phyloP scores from a whole-genome alignment of 768 basidiomycete genomes.

The Mycena polygramma region DNA sequence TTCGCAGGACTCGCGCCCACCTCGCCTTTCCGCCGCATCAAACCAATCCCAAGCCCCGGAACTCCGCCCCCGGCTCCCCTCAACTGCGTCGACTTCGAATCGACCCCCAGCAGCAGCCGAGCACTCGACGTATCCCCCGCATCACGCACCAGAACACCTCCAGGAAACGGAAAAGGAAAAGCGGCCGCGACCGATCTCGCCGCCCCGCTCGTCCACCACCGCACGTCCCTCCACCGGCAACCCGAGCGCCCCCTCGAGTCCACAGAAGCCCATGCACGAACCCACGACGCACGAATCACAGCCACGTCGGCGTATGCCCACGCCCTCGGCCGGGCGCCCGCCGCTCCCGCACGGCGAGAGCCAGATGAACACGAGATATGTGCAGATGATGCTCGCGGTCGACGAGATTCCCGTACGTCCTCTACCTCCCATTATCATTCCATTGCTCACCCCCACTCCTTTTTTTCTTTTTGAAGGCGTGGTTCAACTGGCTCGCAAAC shows the following conservation, averaged over 20 bases:
- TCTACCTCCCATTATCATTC: not conserved
- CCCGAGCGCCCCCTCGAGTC: not conserved
- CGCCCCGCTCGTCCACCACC: conserved; percentile 8
- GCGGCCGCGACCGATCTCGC: not conserved
- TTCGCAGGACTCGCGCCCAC: conserved; percentile 8
- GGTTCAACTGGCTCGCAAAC: conserved; percentile 63
- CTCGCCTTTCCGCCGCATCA: not conserved
- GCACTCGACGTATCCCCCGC: not conserved
- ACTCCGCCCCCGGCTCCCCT: not conserved
- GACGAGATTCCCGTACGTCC: conserved; percentile 61
- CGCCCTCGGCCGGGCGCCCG: conserved; percentile 5
- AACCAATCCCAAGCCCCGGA: not conserved
- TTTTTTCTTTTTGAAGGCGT: too few relatives aligned
- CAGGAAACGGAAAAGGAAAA: not conserved
- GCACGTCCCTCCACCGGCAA: not conserved
- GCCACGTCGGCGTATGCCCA: not conserved
- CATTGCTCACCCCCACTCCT: too few relatives aligned
- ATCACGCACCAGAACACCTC: not conserved
- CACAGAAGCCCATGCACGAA: too few relatives aligned
- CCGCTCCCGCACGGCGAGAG: conserved; percentile 22
- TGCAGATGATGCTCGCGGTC: conserved; percentile 72
- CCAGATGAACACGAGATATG: conserved; percentile 63
- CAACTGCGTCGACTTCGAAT: not conserved
- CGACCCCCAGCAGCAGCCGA: not conserved
- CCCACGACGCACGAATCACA: too few relatives aligned